Base-by-base conservation (phyloP, 2,329 filamentous ascomycete species). In the Sclerotiophoma versabilis region DNA sequence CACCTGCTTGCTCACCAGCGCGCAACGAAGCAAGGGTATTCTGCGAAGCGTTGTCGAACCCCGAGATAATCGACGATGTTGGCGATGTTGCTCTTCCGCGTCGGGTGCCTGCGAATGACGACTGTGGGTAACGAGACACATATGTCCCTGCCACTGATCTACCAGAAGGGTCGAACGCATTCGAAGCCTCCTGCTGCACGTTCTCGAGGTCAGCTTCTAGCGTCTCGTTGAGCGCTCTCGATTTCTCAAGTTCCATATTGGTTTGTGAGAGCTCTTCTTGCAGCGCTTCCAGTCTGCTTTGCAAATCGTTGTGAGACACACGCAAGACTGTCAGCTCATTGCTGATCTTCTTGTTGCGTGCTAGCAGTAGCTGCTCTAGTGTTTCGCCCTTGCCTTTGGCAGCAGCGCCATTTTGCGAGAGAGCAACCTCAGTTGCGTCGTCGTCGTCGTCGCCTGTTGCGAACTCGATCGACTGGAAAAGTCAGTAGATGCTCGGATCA, bases 41-140 rank as follows among this genome's bases (percentile, higher is more conserved):
- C 42, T 67, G 66, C 4, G 66, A 64, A 7, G 63, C 54, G 44
- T 70, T 67, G 54, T 96, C 91, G 70, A 97, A 92, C n/a, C 95
- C 95, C 56, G 93, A 97, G 66, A 99, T 98, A 67, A 99, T 98
- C 17, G 93, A 98, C 4, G 93, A 98, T 1, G 95, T 98, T 0
- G 95, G 96, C 2, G 95, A 98, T 23, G 51, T 54, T 14, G 89
- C 85, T 25, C 89, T 86, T 66, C 87, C 85, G 42, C 90, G 84
- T 15, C 85, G 78, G 6, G 69, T 82, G 14, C 72, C 71, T 3
- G 60, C 66, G 54, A 79, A 81, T 3, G 79, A 78, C 11, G 90
- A 87, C 63, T 86, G 87, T 2, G 90, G 88, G 68, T 92, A 90
- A 42, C 90, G 86, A 19, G 90, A 93, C 45, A 87, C 85, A 73